phyloP scores from a whole-genome alignment of 73 alveolate genomes.

The Uronychia setigera region DNA sequence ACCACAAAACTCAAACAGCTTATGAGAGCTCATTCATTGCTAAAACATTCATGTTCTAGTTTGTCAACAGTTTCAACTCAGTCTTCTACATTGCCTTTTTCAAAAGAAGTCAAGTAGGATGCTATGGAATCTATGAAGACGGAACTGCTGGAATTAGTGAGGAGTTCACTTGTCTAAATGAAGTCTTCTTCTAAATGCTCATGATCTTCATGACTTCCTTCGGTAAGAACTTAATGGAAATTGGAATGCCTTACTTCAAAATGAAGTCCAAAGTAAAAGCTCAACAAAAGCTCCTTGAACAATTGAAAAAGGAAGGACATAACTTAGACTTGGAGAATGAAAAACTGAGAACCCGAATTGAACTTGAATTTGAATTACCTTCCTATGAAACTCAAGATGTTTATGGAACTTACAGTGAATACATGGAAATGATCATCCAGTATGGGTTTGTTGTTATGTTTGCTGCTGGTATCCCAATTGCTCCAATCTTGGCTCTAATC shows the following conservation, averaged over 20 bases:
- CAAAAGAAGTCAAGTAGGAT: constrained; percentile 26
- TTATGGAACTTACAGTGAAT: constrained; percentile 43
- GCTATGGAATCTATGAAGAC: constrained; percentile 8
- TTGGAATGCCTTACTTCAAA: constrained; percentile 5
- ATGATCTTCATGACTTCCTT: neutral
- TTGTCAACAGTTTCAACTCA: constrained; percentile 68
- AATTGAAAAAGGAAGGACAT: constrained; percentile 3
- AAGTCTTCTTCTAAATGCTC: constrained; percentile 2
- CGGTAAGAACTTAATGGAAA: constrained; percentile 3
- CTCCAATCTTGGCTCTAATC: constrained; percentile 73
- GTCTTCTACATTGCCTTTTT: constrained; percentile 71
- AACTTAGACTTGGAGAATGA: neutral
- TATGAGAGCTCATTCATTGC: constrained; percentile 62
- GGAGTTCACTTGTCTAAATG: neutral
- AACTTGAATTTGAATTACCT: neutral
- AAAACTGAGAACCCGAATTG: neutral
- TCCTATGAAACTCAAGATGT: constrained; percentile 9
- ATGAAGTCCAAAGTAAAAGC: neutral
- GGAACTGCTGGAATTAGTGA: neutral
- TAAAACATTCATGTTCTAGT: constrained; percentile 61
- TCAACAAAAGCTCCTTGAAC: neutral
- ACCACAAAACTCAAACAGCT: constrained; percentile 62
- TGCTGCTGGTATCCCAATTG: constrained; percentile 81
- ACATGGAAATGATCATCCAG: constrained; percentile 71
- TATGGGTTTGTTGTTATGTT: constrained; percentile 78